Evolutionary conservation across 2,329 filamentous ascomycete species (phyloP).

Genomic region (Lomentospora prolificans): DNA sequence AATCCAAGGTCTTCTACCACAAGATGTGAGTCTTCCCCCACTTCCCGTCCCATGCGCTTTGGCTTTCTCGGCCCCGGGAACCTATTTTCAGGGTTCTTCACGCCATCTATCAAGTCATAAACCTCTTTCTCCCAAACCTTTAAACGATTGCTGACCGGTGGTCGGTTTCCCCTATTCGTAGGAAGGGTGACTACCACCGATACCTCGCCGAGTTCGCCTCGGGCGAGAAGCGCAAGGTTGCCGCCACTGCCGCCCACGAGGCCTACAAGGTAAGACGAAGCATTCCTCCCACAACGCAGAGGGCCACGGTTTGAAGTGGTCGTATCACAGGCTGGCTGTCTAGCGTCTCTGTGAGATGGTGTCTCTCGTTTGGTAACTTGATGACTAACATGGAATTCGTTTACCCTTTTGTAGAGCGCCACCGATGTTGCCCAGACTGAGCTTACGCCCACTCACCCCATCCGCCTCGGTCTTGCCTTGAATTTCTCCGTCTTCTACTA

Average conservation of each 20-base stretch:
- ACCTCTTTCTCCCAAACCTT: background rate
- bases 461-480: slow-evolving; percentile 90
- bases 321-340: background rate
- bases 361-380: background rate
- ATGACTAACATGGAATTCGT: slow-evolving; percentile 9
- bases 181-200: slow-evolving; percentile 96
- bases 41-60: too few species aligned
- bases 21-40: slow-evolving; percentile 94
- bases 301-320: too few species aligned
- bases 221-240: slow-evolving; percentile 83
- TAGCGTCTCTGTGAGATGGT: background rate
- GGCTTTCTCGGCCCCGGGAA: too few species aligned
- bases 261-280: slow-evolving; percentile 77
- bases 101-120: too few species aligned
- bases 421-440: slow-evolving; percentile 97
- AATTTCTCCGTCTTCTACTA: slow-evolving; percentile 99
- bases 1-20: slow-evolving; percentile 99
- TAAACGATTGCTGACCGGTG: slow-evolving; percentile 3
- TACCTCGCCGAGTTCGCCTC: slow-evolving; percentile 90
- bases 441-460: slow-evolving; percentile 93
- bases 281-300: too few species aligned
- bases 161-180: slow-evolving; percentile 25
- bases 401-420: slow-evolving; percentile 55
- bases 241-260: slow-evolving; percentile 80
- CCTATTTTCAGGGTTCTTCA: too few species aligned